Evolutionary conservation across 805 yeast genomes (phyloP), one percentile per base, ranked within the genome.

Genomic region (Wickerhamomyces canadensis): DNA sequence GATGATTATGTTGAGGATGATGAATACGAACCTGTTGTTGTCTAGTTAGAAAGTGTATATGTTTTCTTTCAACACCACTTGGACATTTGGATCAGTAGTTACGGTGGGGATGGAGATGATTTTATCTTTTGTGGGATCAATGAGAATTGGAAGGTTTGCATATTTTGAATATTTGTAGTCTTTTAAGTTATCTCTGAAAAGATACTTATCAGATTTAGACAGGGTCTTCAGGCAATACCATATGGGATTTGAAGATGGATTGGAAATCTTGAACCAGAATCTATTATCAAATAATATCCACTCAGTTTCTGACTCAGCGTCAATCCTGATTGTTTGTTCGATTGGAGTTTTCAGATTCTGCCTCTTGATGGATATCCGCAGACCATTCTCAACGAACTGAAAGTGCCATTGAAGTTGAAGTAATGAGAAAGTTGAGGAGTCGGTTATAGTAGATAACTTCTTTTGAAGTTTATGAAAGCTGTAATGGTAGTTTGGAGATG

Each of bases 271-370:
- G 16, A 68, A 36, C 71, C 71, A 65, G 36, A 54, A 67, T 33
- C 71, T 48, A 36, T 62, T 55, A 40, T 70, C 75, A 44, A 60
- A 70, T 3, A 62, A 42, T 4, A 54, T 19, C 66, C 69, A 62
- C 1, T 51, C 47, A n/a, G 58, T 36, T 54, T 61, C 47, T 0
- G 49, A 40, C 38, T 40, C 3, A 26, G 58, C 45, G 6, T 22
- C 24, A 11, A 48, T 18, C 1, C 23, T 34, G 19, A 42, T 27
- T 7, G 17, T 12, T 19, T 38, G 43, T 25, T 12, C 34, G 25
- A 49, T 46, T 31, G 45, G 38, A 39, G 30, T 47, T 17, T 34
- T 42, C 33, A 28, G 41, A 40, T 45, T 44, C 27, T 49, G 47
- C 45, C 54, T 52, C 35, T 45, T 27, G 16, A 45, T 28, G 3